Evolutionary conservation across 202 grass and related monocot genomes (phyloP).

Genomic region (Elaeis oleifera): DNA sequence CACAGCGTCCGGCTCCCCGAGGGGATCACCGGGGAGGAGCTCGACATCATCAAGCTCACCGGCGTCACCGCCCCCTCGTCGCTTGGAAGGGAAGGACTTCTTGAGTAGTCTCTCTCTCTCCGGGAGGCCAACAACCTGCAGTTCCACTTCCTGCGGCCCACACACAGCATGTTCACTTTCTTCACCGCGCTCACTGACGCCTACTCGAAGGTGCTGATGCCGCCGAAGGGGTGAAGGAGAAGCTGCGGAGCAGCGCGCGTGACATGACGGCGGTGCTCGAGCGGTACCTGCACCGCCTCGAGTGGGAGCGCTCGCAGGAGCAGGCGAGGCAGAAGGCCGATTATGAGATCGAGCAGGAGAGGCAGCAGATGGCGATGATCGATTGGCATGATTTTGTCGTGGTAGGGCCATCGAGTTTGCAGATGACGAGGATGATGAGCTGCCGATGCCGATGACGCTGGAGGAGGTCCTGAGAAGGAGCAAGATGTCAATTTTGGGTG

Average conservation of each 20-base stretch:
- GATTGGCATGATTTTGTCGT: slow-evolving; percentile 98
- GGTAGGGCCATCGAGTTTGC: slow-evolving; percentile 73
- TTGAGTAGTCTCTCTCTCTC: slow-evolving; percentile 39
- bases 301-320: slow-evolving; percentile 92
- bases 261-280: slow-evolving; percentile 69
- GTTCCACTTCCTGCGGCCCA: slow-evolving; percentile 90
- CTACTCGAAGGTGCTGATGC: slow-evolving; percentile 72
- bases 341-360: slow-evolving; percentile 86
- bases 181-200: slow-evolving; percentile 74
- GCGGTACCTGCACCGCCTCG: slow-evolving; percentile 67
- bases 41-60: too few relatives aligned
- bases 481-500: slow-evolving; percentile 57
- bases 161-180: slow-evolving; percentile 96
- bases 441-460: slow-evolving; percentile 63
- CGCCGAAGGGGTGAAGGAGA: slow-evolving; percentile 25
- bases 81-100: slow-evolving; percentile 72
- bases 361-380: slow-evolving; percentile 84
- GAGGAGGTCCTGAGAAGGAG: slow-evolving; percentile 75
- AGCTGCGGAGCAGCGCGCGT: slow-evolving; percentile 37
- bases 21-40: too few relatives aligned
- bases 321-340: slow-evolving; percentile 79
- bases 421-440: slow-evolving; percentile 57
- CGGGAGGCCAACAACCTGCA: slow-evolving; percentile 59
- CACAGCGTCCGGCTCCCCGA: too few relatives aligned
- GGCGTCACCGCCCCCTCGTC: too few relatives aligned